Evolutionary conservation across 495 filamentous ascomycete genomes (phyloP).

Genomic region (Aspergillus carlsbadensis): DNA sequence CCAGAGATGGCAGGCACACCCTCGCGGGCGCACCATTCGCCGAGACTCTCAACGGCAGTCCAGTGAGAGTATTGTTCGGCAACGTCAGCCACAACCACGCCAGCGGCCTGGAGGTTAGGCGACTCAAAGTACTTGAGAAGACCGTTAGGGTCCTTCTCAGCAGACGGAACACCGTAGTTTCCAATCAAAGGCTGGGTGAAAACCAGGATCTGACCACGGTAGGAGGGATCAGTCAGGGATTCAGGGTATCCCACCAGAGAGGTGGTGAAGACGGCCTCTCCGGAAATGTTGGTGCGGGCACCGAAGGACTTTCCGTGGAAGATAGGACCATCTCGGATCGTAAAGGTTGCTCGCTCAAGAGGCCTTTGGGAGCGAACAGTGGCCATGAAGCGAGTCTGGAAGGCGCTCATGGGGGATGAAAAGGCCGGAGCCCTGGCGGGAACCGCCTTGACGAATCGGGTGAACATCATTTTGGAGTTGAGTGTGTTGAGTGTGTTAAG

Average conservation of each 20-base stretch:
- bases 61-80: slow-evolving; percentile 94
- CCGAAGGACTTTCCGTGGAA: slow-evolving; percentile 93
- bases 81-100: slow-evolving; percentile 92
- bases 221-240: slow-evolving; percentile 97
- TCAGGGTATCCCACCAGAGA: slow-evolving; percentile 94
- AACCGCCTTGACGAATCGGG: slow-evolving; percentile 60
- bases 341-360: slow-evolving; percentile 86
- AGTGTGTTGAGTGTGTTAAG: slow-evolving; percentile 30
- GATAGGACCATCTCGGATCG: slow-evolving; percentile 91
- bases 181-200: slow-evolving; percentile 99
- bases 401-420: slow-evolving; percentile 46
- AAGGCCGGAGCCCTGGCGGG: slow-evolving; percentile 52
- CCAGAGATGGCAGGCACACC: slow-evolving; percentile 95
- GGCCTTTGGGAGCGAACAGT: slow-evolving; percentile 63
- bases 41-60: slow-evolving; percentile 93
- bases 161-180: slow-evolving; percentile 93
- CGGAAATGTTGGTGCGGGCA: slow-evolving; percentile 86
- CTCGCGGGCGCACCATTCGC: slow-evolving; percentile 92
- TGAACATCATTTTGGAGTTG: slow-evolving; percentile 61
- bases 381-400: slow-evolving; percentile 63
- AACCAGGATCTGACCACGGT: slow-evolving; percentile 96
- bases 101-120: slow-evolving; percentile 92
- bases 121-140: slow-evolving; percentile 93
- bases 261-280: slow-evolving; percentile 94
- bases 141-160: slow-evolving; percentile 70